These are phyloP conservation scores for Chenopodium berlandieri DNA, from an alignment of 148 eudicot species.

Conservation along the genomic window DNA sequence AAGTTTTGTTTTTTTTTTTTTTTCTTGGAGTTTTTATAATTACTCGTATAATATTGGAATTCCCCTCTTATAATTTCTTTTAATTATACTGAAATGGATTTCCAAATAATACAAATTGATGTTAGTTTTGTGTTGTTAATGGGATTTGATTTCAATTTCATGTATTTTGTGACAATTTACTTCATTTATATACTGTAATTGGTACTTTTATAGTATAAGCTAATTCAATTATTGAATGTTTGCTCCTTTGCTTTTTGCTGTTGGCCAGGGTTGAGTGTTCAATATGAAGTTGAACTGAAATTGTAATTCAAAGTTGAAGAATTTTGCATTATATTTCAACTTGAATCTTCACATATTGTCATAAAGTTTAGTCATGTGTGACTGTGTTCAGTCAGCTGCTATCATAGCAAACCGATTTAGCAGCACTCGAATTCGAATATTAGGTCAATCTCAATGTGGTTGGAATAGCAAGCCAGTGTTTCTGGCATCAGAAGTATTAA, in stretches of 20 bases:
- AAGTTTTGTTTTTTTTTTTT: background rate
- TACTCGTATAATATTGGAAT: background rate
- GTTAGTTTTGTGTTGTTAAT: background rate
- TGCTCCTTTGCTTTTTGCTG: background rate
- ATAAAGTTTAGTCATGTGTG: constrained; percentile 18
- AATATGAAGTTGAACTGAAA: background rate
- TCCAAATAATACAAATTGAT: background rate
- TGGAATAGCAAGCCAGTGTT: constrained; percentile 4
- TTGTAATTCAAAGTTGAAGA: background rate
- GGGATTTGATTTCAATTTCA: background rate
- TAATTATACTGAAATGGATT: background rate
- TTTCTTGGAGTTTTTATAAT: background rate
- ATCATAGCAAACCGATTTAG: background rate
- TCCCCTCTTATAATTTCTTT: too few relatives aligned
- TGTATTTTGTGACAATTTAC: background rate
- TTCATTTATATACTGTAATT: background rate
- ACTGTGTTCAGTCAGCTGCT: constrained; percentile 14
- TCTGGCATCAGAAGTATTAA: constrained; percentile 2
- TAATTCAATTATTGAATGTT: background rate
- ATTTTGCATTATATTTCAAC: background rate
- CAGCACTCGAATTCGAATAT: background rate
- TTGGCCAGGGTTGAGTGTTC: background rate
- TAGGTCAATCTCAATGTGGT: background rate
- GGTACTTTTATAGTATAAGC: background rate
- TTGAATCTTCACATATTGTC: background rate